phyloP scores from a whole-genome alignment of 345 rosid genomes.

The Eucalyptus melliodora region DNA sequence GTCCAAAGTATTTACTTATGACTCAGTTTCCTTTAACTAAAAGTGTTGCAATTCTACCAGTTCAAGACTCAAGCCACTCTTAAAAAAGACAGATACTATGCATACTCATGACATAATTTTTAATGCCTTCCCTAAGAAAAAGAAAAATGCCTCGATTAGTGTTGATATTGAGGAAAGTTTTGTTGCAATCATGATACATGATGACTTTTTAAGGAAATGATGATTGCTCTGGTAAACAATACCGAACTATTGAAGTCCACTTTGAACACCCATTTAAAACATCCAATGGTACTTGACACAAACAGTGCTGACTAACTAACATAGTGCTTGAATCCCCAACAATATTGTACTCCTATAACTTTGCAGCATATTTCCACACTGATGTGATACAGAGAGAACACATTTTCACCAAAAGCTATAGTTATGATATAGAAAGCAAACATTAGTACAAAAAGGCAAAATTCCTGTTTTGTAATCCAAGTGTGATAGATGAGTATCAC shows the following conservation, averaged over 20 bases:
- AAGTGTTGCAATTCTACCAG: background rate
- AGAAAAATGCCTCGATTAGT: background rate
- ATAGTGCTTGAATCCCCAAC: background rate
- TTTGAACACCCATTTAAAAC: background rate
- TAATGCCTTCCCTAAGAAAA: background rate
- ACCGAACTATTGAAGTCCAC: background rate
- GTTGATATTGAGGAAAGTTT: background rate
- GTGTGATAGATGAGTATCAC: background rate
- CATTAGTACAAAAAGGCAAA: background rate
- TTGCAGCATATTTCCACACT: background rate
- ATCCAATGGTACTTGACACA: background rate
- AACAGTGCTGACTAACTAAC: background rate
- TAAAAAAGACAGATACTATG: background rate
- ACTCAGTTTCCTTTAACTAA: background rate
- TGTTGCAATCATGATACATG: background rate
- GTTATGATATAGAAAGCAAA: background rate
- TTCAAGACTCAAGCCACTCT: background rate
- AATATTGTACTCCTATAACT: background rate
- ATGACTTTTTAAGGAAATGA: background rate
- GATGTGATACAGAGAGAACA: background rate
- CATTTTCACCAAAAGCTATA: background rate
- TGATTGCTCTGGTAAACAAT: background rate
- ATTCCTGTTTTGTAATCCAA: background rate
- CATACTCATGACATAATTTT: background rate
- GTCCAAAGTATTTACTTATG: background rate